These are phyloP conservation scores for Apiospora koreana DNA, from an alignment of 2,329 filamentous ascomycete species.

Conservation along the genomic window DNA sequence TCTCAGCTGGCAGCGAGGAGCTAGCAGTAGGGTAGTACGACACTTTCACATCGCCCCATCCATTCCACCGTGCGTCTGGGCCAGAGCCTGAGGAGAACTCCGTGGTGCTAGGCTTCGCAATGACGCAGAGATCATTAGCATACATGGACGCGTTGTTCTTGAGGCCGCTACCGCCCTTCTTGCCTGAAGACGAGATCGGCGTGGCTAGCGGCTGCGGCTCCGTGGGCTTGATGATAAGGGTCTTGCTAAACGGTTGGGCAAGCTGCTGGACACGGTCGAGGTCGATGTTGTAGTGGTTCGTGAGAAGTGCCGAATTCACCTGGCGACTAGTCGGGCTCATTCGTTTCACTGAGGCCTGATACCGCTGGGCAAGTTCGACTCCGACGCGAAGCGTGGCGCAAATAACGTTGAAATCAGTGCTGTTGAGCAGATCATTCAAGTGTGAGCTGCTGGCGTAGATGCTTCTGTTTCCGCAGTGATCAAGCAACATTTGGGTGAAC, in stretches of 20 bases:
- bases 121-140: slow-evolving; percentile 80
- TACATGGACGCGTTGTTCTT: slow-evolving; percentile 62
- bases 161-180: slow-evolving; percentile 72
- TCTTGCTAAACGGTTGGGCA: slow-evolving; percentile 79
- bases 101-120: slow-evolving; percentile 61
- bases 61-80: slow-evolving; percentile 57
- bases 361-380: slow-evolving; percentile 86
- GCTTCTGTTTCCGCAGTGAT: slow-evolving; percentile 95
- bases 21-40: slow-evolving; percentile 68
- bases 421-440: slow-evolving; percentile 86
- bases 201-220: slow-evolving; percentile 53
- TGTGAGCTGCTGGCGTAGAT: slow-evolving; percentile 93
- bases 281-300: slow-evolving; percentile 81
- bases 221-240: slow-evolving; percentile 53
- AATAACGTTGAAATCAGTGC: slow-evolving; percentile 77
- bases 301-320: slow-evolving; percentile 72
- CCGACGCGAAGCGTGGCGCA: slow-evolving; percentile 77
- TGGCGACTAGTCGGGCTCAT: slow-evolving; percentile 64
- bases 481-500: slow-evolving; percentile 85
- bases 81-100: slow-evolving; percentile 31
- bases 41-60: slow-evolving; percentile 79
- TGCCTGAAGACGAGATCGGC: slow-evolving; percentile 58
- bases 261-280: slow-evolving; percentile 83
- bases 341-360: slow-evolving; percentile 84
- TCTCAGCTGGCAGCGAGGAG: slow-evolving; percentile 32